phyloP scores from a whole-genome alignment of 2,329 filamentous ascomycete genomes.

The Teratosphaeria viscida region DNA sequence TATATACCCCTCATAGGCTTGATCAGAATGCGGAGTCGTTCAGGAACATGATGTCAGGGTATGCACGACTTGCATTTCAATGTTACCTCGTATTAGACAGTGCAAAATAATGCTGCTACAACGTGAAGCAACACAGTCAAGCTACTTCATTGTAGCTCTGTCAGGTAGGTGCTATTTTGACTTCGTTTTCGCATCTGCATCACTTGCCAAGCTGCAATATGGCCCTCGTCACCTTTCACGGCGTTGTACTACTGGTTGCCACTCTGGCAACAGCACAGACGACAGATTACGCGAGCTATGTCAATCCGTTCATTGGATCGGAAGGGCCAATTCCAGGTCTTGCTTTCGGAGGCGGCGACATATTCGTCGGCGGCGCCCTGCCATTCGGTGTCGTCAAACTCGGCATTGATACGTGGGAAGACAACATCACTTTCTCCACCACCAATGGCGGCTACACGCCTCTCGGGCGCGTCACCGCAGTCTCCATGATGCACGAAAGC shows the following conservation, averaged over 20 bases:
- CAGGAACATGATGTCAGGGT: constrained; percentile 4
- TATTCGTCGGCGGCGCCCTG: constrained; percentile 32
- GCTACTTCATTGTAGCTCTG: neutral
- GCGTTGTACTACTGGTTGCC: neutral
- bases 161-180: neutral
- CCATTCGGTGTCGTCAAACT: constrained; percentile 36
- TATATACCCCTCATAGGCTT: constrained; percentile 2
- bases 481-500: constrained; percentile 50
- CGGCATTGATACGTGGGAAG: constrained; percentile 31
- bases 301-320: constrained; percentile 43
- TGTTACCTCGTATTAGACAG: constrained; percentile 1
- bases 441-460: constrained; percentile 33
- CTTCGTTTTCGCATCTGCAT: neutral
- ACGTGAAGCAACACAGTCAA: neutral
- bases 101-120: constrained; percentile 3
- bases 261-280: neutral
- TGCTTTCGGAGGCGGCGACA: constrained; percentile 34
- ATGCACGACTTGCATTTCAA: neutral
- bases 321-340: constrained; percentile 36
- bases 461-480: constrained; percentile 25
- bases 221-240: neutral
- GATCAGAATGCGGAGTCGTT: constrained; percentile 2
- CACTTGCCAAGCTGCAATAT: neutral
- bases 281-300: constrained; percentile 32
- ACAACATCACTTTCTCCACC: constrained; percentile 25